Evolutionary conservation across 1,284 basidiomycete species (phyloP).

Genomic region (Inonotus obliquus): DNA sequence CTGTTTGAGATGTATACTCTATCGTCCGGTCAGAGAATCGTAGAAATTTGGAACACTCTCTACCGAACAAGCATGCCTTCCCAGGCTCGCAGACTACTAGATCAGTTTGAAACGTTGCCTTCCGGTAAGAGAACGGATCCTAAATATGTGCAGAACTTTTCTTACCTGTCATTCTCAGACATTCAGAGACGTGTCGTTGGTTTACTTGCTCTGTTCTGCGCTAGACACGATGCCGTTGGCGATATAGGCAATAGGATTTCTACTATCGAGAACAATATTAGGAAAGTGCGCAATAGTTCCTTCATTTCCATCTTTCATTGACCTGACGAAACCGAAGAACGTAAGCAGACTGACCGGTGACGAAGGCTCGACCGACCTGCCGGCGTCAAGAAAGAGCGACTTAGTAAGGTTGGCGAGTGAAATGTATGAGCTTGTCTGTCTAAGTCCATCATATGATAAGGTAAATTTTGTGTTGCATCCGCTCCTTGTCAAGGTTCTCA

Average conservation of each 20-base stretch:
- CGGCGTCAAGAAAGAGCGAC: too few relatives aligned
- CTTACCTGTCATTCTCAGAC: background rate
- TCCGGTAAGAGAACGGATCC: background rate
- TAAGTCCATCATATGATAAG: background rate
- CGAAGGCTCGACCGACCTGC: too few relatives aligned
- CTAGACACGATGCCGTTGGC: background rate
- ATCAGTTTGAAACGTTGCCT: background rate
- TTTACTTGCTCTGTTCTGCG: background rate
- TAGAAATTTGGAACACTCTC: slow-evolving; percentile 8
- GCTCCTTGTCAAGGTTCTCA: background rate
- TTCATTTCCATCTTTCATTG: background rate
- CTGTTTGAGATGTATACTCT: background rate
- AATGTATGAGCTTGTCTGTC: background rate
- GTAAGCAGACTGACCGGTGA: background rate
- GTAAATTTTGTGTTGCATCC: background rate
- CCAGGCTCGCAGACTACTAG: background rate
- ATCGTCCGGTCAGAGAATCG: background rate
- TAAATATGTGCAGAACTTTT: background rate
- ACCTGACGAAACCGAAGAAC: background rate
- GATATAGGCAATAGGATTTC: background rate
- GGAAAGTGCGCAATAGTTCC: background rate
- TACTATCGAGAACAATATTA: background rate
- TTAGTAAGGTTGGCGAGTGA: slow-evolving; percentile 1
- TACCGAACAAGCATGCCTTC: background rate
- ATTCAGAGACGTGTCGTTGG: background rate